Base-by-base conservation (phyloP, 345 rosid species). In the Balakata baccata region DNA sequence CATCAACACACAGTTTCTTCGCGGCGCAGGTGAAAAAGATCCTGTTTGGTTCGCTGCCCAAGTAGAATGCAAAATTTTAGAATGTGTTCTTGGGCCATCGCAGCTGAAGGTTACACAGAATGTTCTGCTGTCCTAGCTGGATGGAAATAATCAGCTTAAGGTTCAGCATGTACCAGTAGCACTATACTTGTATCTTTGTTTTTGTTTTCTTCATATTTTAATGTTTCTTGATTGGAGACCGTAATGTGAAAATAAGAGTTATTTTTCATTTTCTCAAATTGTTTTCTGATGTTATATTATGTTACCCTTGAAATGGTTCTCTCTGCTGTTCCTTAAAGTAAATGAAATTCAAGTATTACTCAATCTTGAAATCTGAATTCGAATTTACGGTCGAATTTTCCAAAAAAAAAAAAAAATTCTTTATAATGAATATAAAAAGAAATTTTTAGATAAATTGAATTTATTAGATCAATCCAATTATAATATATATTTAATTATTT, bases 1-100 rank as follows among this genome's bases (percentile, higher is more conserved):
- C 76, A 63, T 56, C 69, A 64, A 22, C 49, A 63, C 4, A 53
- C 53, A 51, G 39, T 53, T 52, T 68, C 72, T 7, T 23, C 68
- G 9, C 68, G 51, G 68, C 52, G 34, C 68, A 64, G 7, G 68
- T 64, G 68, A 64, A 13, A 20, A 62, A 29, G 45, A 41, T 61
- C 25, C 49, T 63, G 49, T 38, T 39, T 39, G 25, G 47, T 39
- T 63, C 12, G 17, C 23, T 38, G 22, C 49, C 47, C 13, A 7
- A 39, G 17, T 13, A 61, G 43, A 61, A 34, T 61, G 57, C 20
- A 20, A 49, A 45, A 29, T 64, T 64, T 8, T n/a, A 64, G 14
- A 16, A 64, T 43, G 34, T 3, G 34, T 20, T 43, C 8, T 64
- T 64, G 68, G 29, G 52, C 18, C 66, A 63, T 38, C 16, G 17